phyloP scores from a whole-genome alignment of 1,139 yeast genomes.

The Taiozyma sp. region DNA sequence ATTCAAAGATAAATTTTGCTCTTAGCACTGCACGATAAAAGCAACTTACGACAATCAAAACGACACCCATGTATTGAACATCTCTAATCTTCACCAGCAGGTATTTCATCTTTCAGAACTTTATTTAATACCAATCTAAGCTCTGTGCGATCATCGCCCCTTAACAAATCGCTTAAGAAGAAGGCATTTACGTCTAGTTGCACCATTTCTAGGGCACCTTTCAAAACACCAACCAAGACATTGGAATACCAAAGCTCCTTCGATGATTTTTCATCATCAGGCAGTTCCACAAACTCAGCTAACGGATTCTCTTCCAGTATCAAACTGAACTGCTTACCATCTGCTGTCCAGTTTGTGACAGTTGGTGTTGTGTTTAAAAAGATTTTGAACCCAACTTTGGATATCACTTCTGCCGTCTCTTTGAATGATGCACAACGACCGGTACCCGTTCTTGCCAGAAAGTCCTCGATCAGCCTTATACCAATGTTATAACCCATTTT shows the following conservation, averaged over 20 bases:
- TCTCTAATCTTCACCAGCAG: conserved; percentile 86
- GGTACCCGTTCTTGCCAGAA: conserved; percentile 79
- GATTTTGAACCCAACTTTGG: conserved; percentile 86
- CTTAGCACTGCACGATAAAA: too few species aligned
- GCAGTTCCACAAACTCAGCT: conserved; percentile 92
- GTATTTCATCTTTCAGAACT: conserved; percentile 87
- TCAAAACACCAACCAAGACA: conserved; percentile 80
- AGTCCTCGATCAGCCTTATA: conserved; percentile 85
- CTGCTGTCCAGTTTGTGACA: conserved; percentile 73
- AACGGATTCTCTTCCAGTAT: conserved; percentile 83
- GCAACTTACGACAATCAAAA: background rate
- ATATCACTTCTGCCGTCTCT: conserved; percentile 84
- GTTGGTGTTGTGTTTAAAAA: conserved; percentile 80
- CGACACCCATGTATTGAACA: background rate
- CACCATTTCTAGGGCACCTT: conserved; percentile 94
- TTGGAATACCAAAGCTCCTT: conserved; percentile 91
- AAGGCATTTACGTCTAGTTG: conserved; percentile 85
- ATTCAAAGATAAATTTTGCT: background rate
- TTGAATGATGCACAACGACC: conserved; percentile 76
- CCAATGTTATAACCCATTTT: conserved; percentile 97
- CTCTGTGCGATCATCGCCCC: conserved; percentile 85
- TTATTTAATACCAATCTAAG: conserved; percentile 66
- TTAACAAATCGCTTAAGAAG: conserved; percentile 74
- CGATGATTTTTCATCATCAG: conserved; percentile 65
- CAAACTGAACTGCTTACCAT: conserved; percentile 69